Evolutionary conservation across 1,284 basidiomycete genomes (phyloP), one percentile per base, ranked within the genome.

Genomic region (Moesziomyces sp.): DNA sequence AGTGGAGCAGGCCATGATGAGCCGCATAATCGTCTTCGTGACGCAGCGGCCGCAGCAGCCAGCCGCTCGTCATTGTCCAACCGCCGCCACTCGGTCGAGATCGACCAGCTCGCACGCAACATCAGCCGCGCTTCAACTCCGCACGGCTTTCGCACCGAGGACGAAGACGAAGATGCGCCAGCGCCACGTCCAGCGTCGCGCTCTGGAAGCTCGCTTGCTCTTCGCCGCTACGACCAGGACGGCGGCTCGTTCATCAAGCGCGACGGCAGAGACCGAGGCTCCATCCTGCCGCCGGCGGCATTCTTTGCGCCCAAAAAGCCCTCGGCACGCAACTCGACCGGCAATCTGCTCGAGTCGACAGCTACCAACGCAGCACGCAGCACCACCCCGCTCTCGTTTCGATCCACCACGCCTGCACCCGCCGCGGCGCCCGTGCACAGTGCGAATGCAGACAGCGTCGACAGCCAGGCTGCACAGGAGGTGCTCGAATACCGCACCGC

Each of bases 221-320:
- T 69, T 19, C 53, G 63, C 21, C 46, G 43, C 42, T 59, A 71
- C 46, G 61, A 57, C 5, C 50, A 62, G 19, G 59, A 58, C 40
- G 50, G 43, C 5, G 58, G 50, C 3, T 65, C 63, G 7, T 73
- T 73, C 51, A 65, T 69, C 59, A 64, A 65, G 24, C 52, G 59
- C 2, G 71, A 65, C 28, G 47, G 52, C 5, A 58, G 46, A 9
- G 63, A 76, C 16, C 50, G 54, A 4, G 57, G 63, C 7, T 68
- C 77, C 21, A 79, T 79, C 35, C 40, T 79, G 46, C 77, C 77
- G 3, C 72, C 77, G 7, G 75, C 77, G 10, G 77, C 50, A 16
- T 79, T 79, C 51, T 76, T 79, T 65, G 62, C 66, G 2, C 77
- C 77, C 13, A 73, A 73, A 51, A 77, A 65, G 33, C 62, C 70